Evolutionary conservation across 306 rosid species (phyloP).

Genomic region (Clitoria ternatea): DNA sequence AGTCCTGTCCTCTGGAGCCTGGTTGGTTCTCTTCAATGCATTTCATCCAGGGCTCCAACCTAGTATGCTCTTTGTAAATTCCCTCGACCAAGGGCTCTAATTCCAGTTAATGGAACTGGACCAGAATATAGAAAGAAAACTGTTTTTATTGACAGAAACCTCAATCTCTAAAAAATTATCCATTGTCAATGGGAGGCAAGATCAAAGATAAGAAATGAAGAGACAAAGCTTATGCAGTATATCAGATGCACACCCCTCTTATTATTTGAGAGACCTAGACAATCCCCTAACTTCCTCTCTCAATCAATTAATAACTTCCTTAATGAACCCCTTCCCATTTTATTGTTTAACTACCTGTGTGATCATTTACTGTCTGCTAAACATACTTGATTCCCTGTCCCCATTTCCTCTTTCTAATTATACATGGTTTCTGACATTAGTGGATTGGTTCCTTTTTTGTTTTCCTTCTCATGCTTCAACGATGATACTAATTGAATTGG

Average conservation of each 20-base stretch:
- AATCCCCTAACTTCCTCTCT: not conserved
- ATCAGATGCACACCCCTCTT: not conserved
- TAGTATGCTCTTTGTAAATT: not conserved
- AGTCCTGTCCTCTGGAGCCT: not conserved
- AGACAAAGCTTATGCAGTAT: not conserved
- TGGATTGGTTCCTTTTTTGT: slow-evolving; percentile 13
- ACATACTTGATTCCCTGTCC: not conserved
- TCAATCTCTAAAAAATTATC: not conserved
- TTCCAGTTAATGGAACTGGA: not conserved
- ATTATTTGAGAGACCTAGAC: not conserved
- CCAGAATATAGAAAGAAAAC: not conserved
- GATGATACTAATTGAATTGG: not conserved
- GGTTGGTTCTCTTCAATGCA: not conserved
- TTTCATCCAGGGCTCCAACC: not conserved
- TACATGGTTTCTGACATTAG: not conserved
- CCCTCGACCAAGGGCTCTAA: not conserved
- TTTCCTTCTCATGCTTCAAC: not conserved
- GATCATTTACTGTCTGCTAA: not conserved
- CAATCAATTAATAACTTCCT: not conserved
- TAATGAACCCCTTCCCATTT: not conserved
- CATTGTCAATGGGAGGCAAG: not conserved
- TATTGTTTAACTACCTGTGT: not conserved
- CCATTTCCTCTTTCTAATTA: not conserved
- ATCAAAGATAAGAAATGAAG: not conserved
- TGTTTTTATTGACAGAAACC: not conserved